Base-by-base conservation (phyloP, 2,329 filamentous ascomycete genomes). In the Clarireedia paspali region DNA sequence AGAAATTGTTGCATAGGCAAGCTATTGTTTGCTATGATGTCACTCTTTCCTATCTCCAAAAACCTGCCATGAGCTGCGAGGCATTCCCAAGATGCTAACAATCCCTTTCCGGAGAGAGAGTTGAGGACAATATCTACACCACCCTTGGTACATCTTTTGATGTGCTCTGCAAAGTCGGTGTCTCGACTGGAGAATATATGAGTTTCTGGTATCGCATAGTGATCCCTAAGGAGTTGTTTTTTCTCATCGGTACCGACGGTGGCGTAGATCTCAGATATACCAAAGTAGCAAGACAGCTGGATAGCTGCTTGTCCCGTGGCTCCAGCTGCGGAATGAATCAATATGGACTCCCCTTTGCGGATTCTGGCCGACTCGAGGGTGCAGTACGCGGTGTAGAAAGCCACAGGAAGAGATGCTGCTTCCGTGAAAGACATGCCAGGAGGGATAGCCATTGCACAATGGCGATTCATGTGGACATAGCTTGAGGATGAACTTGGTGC, bases 251-350 rank as follows among this genome's bases (percentile, higher is more conserved):
- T 27, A 0, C 56, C 47, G 14, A 54, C 50, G 14, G 56, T 57
- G 3, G 23, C 47, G 27, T 26, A 57, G 4, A 54, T 53, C 12
- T 49, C 55, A 6, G 47, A 34, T 6, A 36, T 17, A 12, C 47
- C 24, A 1, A 26, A 14, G 12, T 38, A 2, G 38, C 26, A 9
- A 17, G 39, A 40, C 20, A 71, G 9, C 2, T 57, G 50, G 15
- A 71, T 68, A 1, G 64, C 62, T 0, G 70, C 70, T 15, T 63
- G 62, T 2, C 70, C 70, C 10, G 71, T 42, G 3, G 57, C 65
- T 6, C 70, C 68, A 3, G 67, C 57, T 2, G 60, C 70, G 6
- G 60, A 51, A 39, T 71, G 70, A 0, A 72, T 64, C 12, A 72
- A 54, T 0, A 71, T 53, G 0, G 58, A 60, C 38, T 72, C 64